Conservation (phyloP, 352 stramenopile species). For the Elongisporangium prolatum region DNA sequence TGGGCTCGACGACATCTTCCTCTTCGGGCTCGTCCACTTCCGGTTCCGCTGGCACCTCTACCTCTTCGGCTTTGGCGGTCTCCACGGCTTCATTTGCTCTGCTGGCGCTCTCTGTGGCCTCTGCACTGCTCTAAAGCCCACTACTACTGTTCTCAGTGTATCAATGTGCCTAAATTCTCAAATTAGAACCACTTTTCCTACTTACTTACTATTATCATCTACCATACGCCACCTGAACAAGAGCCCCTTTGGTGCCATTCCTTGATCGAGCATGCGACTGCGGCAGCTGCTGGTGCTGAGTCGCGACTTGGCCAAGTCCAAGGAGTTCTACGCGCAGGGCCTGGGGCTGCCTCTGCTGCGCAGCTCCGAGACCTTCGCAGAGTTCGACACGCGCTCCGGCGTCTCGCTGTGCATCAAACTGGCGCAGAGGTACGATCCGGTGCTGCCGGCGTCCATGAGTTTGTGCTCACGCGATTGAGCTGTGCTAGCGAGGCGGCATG, state of each 20-base stretch:
- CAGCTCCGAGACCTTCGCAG: slow-evolving; percentile 75
- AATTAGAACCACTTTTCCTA: neutral
- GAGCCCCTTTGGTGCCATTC: neutral
- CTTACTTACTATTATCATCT: neutral
- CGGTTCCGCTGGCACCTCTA: neutral
- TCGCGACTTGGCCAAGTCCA: slow-evolving; percentile 73
- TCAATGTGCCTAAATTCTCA: neutral
- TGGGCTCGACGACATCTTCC: neutral
- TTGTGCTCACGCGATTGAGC: slow-evolving; percentile 6
- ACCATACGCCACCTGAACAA: neutral
- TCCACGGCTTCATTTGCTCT: neutral
- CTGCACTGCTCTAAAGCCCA: neutral
- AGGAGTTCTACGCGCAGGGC: slow-evolving; percentile 81
- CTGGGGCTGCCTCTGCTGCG: slow-evolving; percentile 70
- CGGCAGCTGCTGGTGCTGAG: slow-evolving; percentile 84
- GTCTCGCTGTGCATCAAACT: slow-evolving; percentile 79
- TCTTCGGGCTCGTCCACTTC: neutral
- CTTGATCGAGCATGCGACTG: slow-evolving; percentile 41
- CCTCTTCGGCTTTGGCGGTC: neutral
- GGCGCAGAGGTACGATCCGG: slow-evolving; percentile 67
- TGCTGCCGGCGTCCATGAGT: neutral
- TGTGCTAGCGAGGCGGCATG: slow-evolving; percentile 64
- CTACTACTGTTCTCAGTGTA: no score
- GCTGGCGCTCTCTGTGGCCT: neutral
- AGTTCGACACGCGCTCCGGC: slow-evolving; percentile 65